Evolutionary conservation across 2,329 filamentous ascomycete species (phyloP).

Genomic region (Helotiales sp.): DNA sequence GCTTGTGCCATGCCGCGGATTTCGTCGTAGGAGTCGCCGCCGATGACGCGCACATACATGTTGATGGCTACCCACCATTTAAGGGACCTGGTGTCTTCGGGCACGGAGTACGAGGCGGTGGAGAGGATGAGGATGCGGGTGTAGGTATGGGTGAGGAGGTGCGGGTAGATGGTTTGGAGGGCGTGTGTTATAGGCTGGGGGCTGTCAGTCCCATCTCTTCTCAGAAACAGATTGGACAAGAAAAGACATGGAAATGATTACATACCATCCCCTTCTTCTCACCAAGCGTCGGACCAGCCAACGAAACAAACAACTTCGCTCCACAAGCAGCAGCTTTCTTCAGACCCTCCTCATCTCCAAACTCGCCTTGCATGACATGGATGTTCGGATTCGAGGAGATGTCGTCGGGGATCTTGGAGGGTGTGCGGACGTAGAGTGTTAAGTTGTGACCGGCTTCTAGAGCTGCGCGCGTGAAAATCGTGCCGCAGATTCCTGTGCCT

Average conservation of each 20-base stretch:
- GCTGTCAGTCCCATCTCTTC: slow-evolving; percentile 6
- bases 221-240: not conserved
- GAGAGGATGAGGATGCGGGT: slow-evolving; percentile 35
- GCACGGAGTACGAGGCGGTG: slow-evolving; percentile 35
- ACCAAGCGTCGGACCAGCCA: slow-evolving; percentile 36
- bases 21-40: slow-evolving; percentile 34
- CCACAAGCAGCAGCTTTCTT: slow-evolving; percentile 34
- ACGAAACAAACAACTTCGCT: slow-evolving; percentile 34
- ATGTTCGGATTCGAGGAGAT: slow-evolving; percentile 31
- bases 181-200: slow-evolving; percentile 34
- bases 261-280: slow-evolving; percentile 31
- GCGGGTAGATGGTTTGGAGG: slow-evolving; percentile 32
- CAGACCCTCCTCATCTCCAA: slow-evolving; percentile 29
- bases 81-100: slow-evolving; percentile 30
- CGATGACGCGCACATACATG: slow-evolving; percentile 33
- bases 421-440: slow-evolving; percentile 36
- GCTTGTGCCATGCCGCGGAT: slow-evolving; percentile 32
- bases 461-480: slow-evolving; percentile 34
- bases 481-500: slow-evolving; percentile 34
- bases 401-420: slow-evolving; percentile 36
- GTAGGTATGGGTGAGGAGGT: slow-evolving; percentile 29
- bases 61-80: slow-evolving; percentile 35
- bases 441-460: slow-evolving; percentile 34
- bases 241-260: not conserved
- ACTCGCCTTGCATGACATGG: slow-evolving; percentile 32